Conservation (phyloP, 176 grass and related monocot genomes). For the Coix lacrymajobi region DNA sequence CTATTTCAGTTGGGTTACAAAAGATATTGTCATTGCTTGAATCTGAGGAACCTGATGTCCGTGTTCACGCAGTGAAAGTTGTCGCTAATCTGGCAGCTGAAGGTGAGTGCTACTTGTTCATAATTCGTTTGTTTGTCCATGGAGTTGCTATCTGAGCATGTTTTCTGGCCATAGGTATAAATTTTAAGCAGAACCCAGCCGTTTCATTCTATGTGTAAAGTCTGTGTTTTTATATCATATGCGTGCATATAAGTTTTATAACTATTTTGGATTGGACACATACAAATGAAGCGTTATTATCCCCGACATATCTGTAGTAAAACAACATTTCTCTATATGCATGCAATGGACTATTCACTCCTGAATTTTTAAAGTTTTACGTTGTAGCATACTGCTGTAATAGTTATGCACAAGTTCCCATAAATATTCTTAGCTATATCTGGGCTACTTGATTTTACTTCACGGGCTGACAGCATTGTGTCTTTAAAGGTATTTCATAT, state of each 20-base stretch:
- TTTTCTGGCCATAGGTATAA: not conserved
- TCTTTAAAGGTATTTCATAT: not conserved
- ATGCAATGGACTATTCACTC: not conserved
- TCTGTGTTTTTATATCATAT: not conserved
- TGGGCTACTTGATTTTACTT: slow-evolving; percentile 13
- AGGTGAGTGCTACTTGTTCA: slow-evolving; percentile 47
- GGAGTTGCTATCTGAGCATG: not conserved
- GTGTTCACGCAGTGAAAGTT: slow-evolving; percentile 98
- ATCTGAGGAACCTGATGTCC: slow-evolving; percentile 96
- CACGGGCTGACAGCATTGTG: not conserved
- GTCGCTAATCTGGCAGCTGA: slow-evolving; percentile 98
- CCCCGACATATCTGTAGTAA: not conserved
- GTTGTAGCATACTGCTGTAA: not conserved
- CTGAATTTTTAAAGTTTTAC: not conserved
- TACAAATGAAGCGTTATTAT: not conserved
- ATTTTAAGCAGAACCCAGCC: slow-evolving; percentile 3
- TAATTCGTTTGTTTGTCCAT: not conserved
- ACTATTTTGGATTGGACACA: not conserved
- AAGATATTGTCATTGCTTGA: slow-evolving; percentile 99
- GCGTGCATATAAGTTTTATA: not conserved
- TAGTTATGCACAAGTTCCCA: not conserved
- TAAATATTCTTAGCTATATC: not conserved
- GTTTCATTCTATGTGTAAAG: not conserved
- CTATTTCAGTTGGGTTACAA: slow-evolving; percentile 79
- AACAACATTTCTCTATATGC: not conserved